Percentiles rank a stretch among this genome's conserved stretches.
Conservation (phyloP, 139 green algal species). For the Closterium sp. region DNA sequence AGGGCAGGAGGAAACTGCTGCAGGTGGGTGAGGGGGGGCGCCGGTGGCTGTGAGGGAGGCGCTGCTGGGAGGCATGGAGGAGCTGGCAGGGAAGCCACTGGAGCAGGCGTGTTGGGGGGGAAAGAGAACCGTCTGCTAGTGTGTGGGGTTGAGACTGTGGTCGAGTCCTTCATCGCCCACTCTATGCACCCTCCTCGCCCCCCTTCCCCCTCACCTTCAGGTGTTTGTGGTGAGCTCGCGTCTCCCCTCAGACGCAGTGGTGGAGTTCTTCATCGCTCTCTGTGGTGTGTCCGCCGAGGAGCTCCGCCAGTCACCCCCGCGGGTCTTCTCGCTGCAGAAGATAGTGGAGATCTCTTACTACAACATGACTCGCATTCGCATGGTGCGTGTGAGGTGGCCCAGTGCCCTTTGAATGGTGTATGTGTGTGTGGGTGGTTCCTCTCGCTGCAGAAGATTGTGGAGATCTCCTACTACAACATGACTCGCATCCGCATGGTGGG, state of each 20-base stretch:
- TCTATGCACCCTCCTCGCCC: too few relatives aligned
- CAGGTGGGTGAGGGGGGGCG: too few relatives aligned
- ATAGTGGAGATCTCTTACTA: constrained; percentile 93
- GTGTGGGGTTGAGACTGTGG: too few relatives aligned
- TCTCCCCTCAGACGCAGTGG: constrained; percentile 78
- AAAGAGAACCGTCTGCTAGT: too few relatives aligned
- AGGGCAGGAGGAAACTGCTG: too few relatives aligned
- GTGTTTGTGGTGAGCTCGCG: constrained; percentile 63
- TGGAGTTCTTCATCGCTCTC: constrained; percentile 33
- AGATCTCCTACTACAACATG: constrained; percentile 97
- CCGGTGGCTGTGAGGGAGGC: neutral
- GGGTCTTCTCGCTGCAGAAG: constrained; percentile 89
- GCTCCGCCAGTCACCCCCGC: constrained; percentile 66
- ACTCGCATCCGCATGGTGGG: constrained; percentile 79
- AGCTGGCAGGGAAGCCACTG: constrained; percentile 21
- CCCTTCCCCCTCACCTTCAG: constrained; percentile 1
- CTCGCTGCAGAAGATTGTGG: constrained; percentile 90
- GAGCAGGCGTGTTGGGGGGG: too few relatives aligned
- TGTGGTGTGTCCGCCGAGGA: constrained; percentile 60
- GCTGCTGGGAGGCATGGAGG: constrained; percentile 17
- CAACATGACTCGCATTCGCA: constrained; percentile 94
- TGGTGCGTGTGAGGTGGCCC: constrained; percentile 56
- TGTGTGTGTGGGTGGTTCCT: constrained; percentile 61
- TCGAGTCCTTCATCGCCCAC: too few relatives aligned
- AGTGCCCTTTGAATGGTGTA: too few relatives aligned